A percentile compares a stretch with the other conserved stretches of the same genome.
Conservation (phyloP, 2,329 filamentous ascomycete species). For the Amauroascus niger region DNA sequence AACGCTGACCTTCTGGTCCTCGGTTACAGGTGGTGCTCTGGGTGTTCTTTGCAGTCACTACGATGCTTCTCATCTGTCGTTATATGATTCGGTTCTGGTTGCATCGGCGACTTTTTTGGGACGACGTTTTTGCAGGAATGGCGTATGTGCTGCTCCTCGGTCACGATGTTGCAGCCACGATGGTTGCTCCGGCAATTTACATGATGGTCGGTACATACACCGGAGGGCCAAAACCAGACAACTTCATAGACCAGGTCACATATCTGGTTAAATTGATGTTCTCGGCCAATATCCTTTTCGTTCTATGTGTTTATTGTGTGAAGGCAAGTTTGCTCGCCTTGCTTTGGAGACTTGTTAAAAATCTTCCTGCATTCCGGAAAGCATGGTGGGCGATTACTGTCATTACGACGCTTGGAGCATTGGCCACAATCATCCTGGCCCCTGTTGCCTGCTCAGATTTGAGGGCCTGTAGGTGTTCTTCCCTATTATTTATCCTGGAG, state of each 20-base stretch:
- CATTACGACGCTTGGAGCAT: neutral
- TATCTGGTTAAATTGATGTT: constrained; percentile 11
- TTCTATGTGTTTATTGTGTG: constrained; percentile 10
- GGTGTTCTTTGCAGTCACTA: constrained; percentile 11
- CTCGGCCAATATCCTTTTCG: constrained; percentile 6
- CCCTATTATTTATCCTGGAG: neutral
- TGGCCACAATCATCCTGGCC: constrained; percentile 3
- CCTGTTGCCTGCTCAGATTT: constrained; percentile 9
- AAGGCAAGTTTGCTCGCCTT: constrained; percentile 14
- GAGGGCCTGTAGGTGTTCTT: constrained; percentile 9
- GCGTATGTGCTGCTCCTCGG: constrained; percentile 9
- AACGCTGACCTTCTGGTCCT: neutral
- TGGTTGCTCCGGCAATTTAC: constrained; percentile 10
- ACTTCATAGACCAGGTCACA: constrained; percentile 9
- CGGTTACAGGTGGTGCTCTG: constrained; percentile 8
- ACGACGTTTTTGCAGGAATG: constrained; percentile 12
- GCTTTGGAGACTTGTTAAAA: constrained; percentile 12
- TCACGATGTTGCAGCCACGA: constrained; percentile 8
- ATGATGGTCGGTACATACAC: constrained; percentile 8
- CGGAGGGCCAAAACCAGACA: constrained; percentile 1
- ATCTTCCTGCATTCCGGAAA: constrained; percentile 8
- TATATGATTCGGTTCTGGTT: constrained; percentile 13
- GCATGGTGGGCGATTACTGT: constrained; percentile 12
- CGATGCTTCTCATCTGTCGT: constrained; percentile 10
- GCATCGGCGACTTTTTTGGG: constrained; percentile 15